phyloP scores from a whole-genome alignment of 2,329 filamentous ascomycete genomes.

The Bipolaris gigantea region DNA sequence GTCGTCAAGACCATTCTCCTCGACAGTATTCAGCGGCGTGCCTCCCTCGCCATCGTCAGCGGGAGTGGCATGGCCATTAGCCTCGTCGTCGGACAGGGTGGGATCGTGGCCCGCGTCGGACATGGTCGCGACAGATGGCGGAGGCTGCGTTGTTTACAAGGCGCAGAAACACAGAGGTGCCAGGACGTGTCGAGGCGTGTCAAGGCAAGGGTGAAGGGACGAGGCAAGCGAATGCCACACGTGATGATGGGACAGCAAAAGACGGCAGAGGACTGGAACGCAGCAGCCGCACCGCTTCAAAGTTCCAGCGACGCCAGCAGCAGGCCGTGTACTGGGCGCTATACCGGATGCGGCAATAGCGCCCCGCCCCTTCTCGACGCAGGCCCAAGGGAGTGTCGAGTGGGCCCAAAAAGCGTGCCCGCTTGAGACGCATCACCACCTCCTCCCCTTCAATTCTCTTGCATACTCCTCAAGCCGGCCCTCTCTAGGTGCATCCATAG shows the following conservation, averaged over 20 bases:
- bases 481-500: slow-evolving; percentile 14
- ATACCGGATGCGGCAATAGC: slow-evolving; percentile 24
- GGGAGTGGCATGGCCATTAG: slow-evolving; percentile 38
- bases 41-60: slow-evolving; percentile 36
- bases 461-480: slow-evolving; percentile 26
- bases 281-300: slow-evolving; percentile 19
- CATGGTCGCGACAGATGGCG: slow-evolving; percentile 34
- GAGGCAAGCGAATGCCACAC: background rate
- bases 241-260: slow-evolving; percentile 7
- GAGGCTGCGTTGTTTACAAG: background rate
- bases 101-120: slow-evolving; percentile 43
- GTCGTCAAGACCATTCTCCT: slow-evolving; percentile 37
- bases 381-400: slow-evolving; percentile 14
- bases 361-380: slow-evolving; percentile 35
- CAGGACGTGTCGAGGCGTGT: background rate
- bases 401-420: slow-evolving; percentile 33
- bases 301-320: slow-evolving; percentile 21
- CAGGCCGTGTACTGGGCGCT: slow-evolving; percentile 24
- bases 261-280: background rate
- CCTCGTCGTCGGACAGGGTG: slow-evolving; percentile 40
- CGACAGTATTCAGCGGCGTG: slow-evolving; percentile 36
- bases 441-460: slow-evolving; percentile 25
- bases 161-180: background rate
- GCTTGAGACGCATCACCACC: slow-evolving; percentile 39
- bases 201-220: background rate